Evolutionary conservation across 1,284 basidiomycete genomes (phyloP).

Genomic region (Phellopilus nigrolimitatus): DNA sequence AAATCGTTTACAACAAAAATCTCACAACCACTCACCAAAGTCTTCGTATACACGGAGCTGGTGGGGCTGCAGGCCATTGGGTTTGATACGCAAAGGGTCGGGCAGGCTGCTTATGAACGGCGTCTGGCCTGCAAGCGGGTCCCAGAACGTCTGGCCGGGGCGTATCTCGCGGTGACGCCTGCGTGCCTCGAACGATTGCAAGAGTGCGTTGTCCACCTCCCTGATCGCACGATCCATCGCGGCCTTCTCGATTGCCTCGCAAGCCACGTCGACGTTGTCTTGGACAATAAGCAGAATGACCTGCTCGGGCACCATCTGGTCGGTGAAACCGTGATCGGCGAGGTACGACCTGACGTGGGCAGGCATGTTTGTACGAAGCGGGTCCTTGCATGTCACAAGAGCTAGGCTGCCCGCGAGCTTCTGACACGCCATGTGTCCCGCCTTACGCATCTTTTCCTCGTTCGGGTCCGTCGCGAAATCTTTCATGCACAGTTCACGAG

Average conservation of each 20-base stretch:
- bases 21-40: constrained; percentile 66
- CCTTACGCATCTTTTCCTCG: constrained; percentile 86
- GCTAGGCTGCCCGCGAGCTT: constrained; percentile 96
- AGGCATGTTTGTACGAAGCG: constrained; percentile 90
- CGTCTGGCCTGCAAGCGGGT: constrained; percentile 66
- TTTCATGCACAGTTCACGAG: constrained; percentile 91
- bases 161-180: constrained; percentile 85
- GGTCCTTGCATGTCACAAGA: constrained; percentile 98
- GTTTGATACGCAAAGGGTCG: constrained; percentile 84
- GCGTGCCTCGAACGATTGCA: constrained; percentile 76
- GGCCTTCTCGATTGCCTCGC: constrained; percentile 92
- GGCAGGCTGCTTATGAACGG: constrained; percentile 81
- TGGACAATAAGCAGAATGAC: constrained; percentile 79
- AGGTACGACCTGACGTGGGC: constrained; percentile 82
- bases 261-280: constrained; percentile 94
- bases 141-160: constrained; percentile 80
- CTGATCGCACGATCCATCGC: constrained; percentile 95
- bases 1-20: constrained; percentile 22
- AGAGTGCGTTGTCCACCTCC: constrained; percentile 94
- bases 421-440: constrained; percentile 95
- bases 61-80: constrained; percentile 74
- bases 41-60: constrained; percentile 96
- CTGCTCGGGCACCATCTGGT: constrained; percentile 68
- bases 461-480: constrained; percentile 95
- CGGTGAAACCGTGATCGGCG: constrained; percentile 81